phyloP scores from a whole-genome alignment of 2,329 filamentous ascomycete species.

The Apiospora aurea region DNA sequence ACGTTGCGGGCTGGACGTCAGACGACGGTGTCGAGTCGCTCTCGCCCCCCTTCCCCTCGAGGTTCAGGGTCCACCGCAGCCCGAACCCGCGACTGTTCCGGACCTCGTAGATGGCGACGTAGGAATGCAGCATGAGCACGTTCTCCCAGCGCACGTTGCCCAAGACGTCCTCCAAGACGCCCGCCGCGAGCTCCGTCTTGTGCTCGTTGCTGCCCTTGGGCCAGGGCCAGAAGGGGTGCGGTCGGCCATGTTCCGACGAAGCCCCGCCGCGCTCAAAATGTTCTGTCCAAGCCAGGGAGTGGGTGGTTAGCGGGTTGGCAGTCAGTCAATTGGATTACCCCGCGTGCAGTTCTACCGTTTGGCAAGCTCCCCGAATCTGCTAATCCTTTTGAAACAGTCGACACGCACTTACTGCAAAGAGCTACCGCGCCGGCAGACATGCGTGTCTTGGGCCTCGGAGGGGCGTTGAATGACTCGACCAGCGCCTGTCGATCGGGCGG shows the following conservation, averaged over 20 bases:
- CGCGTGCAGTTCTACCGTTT: not conserved
- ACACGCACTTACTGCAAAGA: conserved; percentile 19
- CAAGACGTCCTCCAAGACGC: conserved; percentile 2
- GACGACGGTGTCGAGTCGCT: not conserved
- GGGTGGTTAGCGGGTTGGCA: not conserved
- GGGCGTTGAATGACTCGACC: conserved; percentile 17
- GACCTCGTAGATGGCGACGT: conserved; percentile 21
- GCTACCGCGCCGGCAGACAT: conserved; percentile 17
- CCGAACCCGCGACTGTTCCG: conserved; percentile 14
- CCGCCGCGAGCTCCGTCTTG: conserved; percentile 14
- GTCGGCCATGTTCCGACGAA: conserved; percentile 13
- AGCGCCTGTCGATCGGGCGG: conserved; percentile 14
- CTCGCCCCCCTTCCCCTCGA: not conserved
- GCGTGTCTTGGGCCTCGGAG: conserved; percentile 21
- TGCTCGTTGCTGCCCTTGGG: conserved; percentile 19
- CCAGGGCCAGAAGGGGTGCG: conserved; percentile 17
- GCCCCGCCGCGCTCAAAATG: conserved; percentile 20
- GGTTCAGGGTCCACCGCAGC: conserved; percentile 9
- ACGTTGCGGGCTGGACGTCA: not conserved
- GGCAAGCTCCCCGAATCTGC: not conserved
- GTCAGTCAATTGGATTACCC: not conserved
- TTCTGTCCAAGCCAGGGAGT: not conserved
- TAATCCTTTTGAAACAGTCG: not conserved
- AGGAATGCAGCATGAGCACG: conserved; percentile 16
- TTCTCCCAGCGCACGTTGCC: conserved; percentile 10